These are phyloP conservation scores for Parathielavia hyrcaniae DNA, from an alignment of 495 filamentous ascomycete genomes.

Conservation along the genomic window DNA sequence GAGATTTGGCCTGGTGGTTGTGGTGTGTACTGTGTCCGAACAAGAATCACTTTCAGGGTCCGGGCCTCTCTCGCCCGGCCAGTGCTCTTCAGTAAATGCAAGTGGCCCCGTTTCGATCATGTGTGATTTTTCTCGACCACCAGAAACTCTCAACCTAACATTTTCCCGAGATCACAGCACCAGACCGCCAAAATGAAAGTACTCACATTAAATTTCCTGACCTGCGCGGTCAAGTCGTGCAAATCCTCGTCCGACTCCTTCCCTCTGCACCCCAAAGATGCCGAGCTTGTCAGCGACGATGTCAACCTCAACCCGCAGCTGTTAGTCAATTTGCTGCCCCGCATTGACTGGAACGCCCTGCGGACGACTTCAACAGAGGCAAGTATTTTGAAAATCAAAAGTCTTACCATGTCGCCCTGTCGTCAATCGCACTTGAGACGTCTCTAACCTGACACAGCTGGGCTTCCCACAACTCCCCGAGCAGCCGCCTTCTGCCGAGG, in stretches of 20 bases:
- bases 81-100: conserved; percentile 11
- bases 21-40: no score
- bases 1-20: neutral
- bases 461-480: conserved; percentile 74
- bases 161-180: neutral
- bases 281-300: conserved; percentile 77
- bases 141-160: neutral
- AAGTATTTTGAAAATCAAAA: conserved; percentile 25
- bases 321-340: conserved; percentile 72
- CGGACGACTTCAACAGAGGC: conserved; percentile 73
- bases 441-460: conserved; percentile 46
- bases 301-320: conserved; percentile 72
- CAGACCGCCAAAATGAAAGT: conserved; percentile 68
- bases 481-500: conserved; percentile 52
- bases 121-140: conserved; percentile 15
- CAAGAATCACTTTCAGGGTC: neutral
- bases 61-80: neutral
- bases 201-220: conserved; percentile 93
- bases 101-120: conserved; percentile 21
- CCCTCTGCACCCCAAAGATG: conserved; percentile 84
- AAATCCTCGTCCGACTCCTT: conserved; percentile 70
- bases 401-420: neutral
- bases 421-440: neutral
- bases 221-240: conserved; percentile 91
- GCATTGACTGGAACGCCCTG: conserved; percentile 83